Conservation (phyloP, 164 flowering plant genomes). For the Stephania cephalantha region DNA sequence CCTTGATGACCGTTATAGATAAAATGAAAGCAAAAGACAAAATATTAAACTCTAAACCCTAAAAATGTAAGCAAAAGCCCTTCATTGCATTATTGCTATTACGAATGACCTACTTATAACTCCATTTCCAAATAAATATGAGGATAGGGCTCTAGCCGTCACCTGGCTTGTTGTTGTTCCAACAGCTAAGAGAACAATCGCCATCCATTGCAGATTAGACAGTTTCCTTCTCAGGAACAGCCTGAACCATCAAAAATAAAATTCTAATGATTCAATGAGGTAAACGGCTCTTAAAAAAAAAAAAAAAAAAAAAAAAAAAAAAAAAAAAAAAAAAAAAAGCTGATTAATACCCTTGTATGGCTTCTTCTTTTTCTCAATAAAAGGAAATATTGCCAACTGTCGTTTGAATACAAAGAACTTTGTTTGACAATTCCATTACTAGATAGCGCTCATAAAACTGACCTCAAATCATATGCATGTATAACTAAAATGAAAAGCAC, state of each 20-base stretch:
- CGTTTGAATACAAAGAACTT: too few relatives aligned
- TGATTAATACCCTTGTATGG: too few relatives aligned
- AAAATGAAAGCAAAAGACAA: neutral
- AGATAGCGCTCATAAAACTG: too few relatives aligned
- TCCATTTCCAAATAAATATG: neutral
- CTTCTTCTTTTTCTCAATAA: too few relatives aligned
- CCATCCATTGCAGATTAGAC: conserved; percentile 93
- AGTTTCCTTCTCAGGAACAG: conserved; percentile 74
- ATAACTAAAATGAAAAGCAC: conserved; percentile 27
- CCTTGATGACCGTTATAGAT: neutral
- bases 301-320: neutral
- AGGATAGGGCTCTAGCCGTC: conserved; percentile 4
- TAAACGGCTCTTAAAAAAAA: neutral
- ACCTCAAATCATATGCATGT: neutral
- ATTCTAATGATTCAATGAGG: neutral
- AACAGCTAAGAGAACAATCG: conserved; percentile 78
- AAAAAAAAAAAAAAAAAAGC: neutral
- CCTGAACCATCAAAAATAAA: conserved; percentile 33
- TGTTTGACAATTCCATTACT: too few relatives aligned
- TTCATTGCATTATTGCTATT: too few relatives aligned
- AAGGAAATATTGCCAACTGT: too few relatives aligned
- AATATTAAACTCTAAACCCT: too few relatives aligned
- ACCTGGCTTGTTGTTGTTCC: conserved; percentile 99
- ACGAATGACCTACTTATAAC: neutral
- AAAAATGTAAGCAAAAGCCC: too few relatives aligned